Evolutionary conservation across 257 asterid genomes (phyloP), one percentile per base, ranked within the genome.

Genomic region (Gentiana macrophylla): DNA sequence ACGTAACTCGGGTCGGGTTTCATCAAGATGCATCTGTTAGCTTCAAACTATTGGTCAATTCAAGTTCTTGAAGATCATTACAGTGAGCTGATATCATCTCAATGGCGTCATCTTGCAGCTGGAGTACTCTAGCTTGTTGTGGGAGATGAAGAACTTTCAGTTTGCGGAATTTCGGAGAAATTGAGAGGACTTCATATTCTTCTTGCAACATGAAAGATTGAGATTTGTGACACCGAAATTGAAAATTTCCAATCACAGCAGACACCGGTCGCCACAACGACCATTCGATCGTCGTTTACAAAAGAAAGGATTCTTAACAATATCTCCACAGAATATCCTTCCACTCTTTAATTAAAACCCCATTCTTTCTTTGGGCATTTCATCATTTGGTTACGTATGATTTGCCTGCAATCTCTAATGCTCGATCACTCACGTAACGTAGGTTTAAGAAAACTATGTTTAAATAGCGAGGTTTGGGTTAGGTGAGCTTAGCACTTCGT

Each of bases 231-330:
- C 84, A 12, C 95, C 98, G 82, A 81, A 69, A 91, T 58, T 8
- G 97, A 84, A 63, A 87, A 97, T 73, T 93, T 87, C 98, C 98
- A 91, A 44, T 90, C 98, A 76, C 75, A 80, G 35, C 98, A 91
- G 56, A 91, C 97, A 68, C 86, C 97, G 74, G 97, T 87, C 68
- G 97, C 95, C 51, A 87, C 82, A 59, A 91, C 62, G 74, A 77
- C 94, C 74, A 93, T 78, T 72, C 61, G 89, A 87, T 84, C 93
- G 81, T 84, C 94, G 81, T 87, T 92, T 63, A 83, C 81, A 56
- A 87, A 78, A 5, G 88, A 75, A 49, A 82, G 69, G 69, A 91
- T 85, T 82, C 94, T 78, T 67, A 84, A 58, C 77, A 91, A 70
- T 63, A 91, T 69, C 82, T 91, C 98, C 65, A 72, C 80, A 0